Percentiles rank a stretch among this genome's conserved stretches.
These are phyloP conservation scores for Ceratocystiopsis minuta DNA, from an alignment of 2,329 filamentous ascomycete species.

Conservation along the genomic window DNA sequence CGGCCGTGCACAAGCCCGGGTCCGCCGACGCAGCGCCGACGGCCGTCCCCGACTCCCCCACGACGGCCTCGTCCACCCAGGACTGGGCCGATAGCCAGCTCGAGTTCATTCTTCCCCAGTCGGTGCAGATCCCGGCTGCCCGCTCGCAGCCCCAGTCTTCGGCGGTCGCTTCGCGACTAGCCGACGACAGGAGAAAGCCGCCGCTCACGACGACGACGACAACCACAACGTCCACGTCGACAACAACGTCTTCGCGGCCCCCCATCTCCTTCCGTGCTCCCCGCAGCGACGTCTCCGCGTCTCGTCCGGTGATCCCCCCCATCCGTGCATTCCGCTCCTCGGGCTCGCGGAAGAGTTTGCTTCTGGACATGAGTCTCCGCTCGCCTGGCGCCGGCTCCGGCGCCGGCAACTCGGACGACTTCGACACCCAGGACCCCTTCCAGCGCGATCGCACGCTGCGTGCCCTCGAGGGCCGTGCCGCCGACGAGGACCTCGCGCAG, in stretches of 20 bases:
- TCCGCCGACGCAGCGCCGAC: slow-evolving; percentile 14
- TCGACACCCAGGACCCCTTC: slow-evolving; percentile 23
- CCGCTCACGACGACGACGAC: slow-evolving; percentile 4
- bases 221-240: neutral
- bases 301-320: slow-evolving; percentile 26
- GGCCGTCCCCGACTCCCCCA: neutral
- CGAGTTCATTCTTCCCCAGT: slow-evolving; percentile 28
- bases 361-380: slow-evolving; percentile 32
- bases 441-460: slow-evolving; percentile 32
- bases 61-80: slow-evolving; percentile 13
- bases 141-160: neutral
- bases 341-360: slow-evolving; percentile 35
- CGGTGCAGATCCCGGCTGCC: slow-evolving; percentile 15
- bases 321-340: slow-evolving; percentile 40
- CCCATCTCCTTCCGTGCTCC: slow-evolving; percentile 33
- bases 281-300: slow-evolving; percentile 13
- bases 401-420: slow-evolving; percentile 21
- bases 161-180: too few relatives aligned
- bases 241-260: slow-evolving; percentile 20
- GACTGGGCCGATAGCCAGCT: slow-evolving; percentile 25
- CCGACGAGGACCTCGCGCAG: slow-evolving; percentile 19
- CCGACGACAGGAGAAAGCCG: neutral
- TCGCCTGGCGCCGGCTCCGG: slow-evolving; percentile 18
- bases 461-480: slow-evolving; percentile 28
- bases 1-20: too few relatives aligned